A percentile compares a stretch with the other conserved stretches of the same genome.
phyloP scores from a whole-genome alignment of 345 rosid genomes.

The Bruguiera sexangula region DNA sequence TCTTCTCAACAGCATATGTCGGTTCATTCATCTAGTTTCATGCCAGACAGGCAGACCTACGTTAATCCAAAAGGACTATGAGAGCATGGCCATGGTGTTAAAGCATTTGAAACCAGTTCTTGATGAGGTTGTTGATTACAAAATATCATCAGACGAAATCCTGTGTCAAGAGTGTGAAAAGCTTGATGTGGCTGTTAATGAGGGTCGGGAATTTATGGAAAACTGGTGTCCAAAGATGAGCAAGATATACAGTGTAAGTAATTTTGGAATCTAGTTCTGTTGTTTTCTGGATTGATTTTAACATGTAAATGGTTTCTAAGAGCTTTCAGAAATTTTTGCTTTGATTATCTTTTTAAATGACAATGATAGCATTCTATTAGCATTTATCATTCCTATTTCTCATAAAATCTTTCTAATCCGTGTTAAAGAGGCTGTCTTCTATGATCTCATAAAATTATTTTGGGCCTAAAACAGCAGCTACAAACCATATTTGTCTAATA shows the following conservation, averaged over 20 bases:
- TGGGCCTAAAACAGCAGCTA: not conserved
- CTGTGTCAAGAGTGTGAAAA: slow-evolving; percentile 65
- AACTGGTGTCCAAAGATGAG: slow-evolving; percentile 70
- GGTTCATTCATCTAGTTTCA: slow-evolving; percentile 75
- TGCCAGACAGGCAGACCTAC: slow-evolving; percentile 59
- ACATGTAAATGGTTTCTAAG: not conserved
- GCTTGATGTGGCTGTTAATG: slow-evolving; percentile 64
- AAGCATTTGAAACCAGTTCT: slow-evolving; percentile 76
- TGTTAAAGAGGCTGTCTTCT: not conserved
- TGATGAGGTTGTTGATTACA: slow-evolving; percentile 65
- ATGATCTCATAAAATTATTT: not conserved
- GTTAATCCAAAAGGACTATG: slow-evolving; percentile 57
- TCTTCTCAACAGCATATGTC: slow-evolving; percentile 78
- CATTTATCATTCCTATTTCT: not conserved
- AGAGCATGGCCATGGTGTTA: slow-evolving; percentile 48
- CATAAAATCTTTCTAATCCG: not conserved
- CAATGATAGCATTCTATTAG: not conserved
- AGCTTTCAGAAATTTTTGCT: not conserved
- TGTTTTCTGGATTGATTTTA: not conserved
- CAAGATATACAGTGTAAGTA: slow-evolving; percentile 72
- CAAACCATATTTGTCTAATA: not conserved
- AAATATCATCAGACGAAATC: slow-evolving; percentile 44
- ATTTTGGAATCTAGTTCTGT: slow-evolving; percentile 1
- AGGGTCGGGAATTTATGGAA: slow-evolving; percentile 75
- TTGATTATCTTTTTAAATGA: not conserved